phyloP scores from a whole-genome alignment of 176 grass and related monocot genomes.

The Aegilops umbellulata region DNA sequence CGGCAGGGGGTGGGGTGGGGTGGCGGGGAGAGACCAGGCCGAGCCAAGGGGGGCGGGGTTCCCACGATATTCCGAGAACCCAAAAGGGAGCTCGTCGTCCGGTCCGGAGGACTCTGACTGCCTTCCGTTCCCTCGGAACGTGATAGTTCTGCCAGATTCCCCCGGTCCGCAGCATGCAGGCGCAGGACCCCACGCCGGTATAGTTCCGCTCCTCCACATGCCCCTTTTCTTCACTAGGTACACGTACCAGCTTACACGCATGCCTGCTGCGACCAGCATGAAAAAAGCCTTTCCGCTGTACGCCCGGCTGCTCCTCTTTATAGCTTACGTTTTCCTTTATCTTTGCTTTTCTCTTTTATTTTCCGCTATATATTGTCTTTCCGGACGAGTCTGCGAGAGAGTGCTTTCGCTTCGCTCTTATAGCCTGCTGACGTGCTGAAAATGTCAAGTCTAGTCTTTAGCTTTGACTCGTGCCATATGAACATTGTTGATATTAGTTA shows the following conservation, averaged over 20 bases:
- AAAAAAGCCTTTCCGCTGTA: background rate
- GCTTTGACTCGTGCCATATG: too few species aligned
- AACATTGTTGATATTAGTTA: too few species aligned
- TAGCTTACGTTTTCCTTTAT: background rate
- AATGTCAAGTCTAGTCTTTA: too few species aligned
- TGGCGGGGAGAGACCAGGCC: background rate
- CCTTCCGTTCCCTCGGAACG: slow-evolving; percentile 48
- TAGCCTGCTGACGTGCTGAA: too few species aligned
- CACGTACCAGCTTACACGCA: background rate
- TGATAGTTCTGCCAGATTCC: slow-evolving; percentile 78
- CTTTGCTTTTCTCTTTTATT: background rate
- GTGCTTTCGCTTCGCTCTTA: too few species aligned
- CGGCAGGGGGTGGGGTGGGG: background rate
- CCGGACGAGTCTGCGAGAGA: too few species aligned
- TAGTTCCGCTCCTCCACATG: background rate
- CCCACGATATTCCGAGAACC: slow-evolving; percentile 40
- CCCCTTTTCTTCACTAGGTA: background rate
- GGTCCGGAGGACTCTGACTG: slow-evolving; percentile 20
- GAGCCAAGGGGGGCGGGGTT: slow-evolving; percentile 4
- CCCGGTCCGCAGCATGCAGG: slow-evolving; percentile 35
- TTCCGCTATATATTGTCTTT: too few species aligned
- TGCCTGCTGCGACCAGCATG: background rate
- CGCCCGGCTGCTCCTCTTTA: background rate
- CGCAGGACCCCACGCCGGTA: background rate
- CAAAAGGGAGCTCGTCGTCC: background rate